phyloP scores from a whole-genome alignment of 2,329 filamentous ascomycete species.

The Pseudocercospora fuligena region DNA sequence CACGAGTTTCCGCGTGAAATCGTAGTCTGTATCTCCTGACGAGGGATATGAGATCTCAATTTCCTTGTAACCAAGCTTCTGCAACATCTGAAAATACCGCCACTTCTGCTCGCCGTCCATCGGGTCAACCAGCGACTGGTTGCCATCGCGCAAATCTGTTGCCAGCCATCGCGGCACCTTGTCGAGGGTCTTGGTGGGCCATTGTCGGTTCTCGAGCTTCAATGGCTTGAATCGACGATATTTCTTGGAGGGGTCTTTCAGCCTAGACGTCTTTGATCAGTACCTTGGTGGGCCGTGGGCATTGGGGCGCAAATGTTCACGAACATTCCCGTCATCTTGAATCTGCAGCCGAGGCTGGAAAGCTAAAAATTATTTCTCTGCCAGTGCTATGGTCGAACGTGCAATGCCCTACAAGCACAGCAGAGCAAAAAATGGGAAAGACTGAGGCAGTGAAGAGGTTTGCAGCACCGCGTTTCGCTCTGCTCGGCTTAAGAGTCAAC shows the following conservation, averaged over 20 bases:
- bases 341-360: not conserved
- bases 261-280: conserved; percentile 46
- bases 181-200: conserved; percentile 80
- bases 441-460: not conserved
- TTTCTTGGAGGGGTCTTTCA: conserved; percentile 68
- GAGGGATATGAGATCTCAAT: conserved; percentile 97
- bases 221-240: conserved; percentile 73
- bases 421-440: not conserved
- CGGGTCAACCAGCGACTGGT: conserved; percentile 89
- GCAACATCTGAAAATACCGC: conserved; percentile 92
- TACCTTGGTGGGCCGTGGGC: conserved; percentile 6
- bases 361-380: not conserved
- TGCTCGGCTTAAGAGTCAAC: not conserved
- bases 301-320: not conserved
- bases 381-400: not conserved
- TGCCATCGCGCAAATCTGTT: conserved; percentile 87
- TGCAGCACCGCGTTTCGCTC: not conserved
- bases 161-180: conserved; percentile 90
- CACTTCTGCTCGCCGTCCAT: conserved; percentile 98
- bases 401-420: not conserved
- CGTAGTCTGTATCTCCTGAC: conserved; percentile 92
- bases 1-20: conserved; percentile 86
- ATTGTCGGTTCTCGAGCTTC: conserved; percentile 73
- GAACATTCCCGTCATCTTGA: conserved; percentile 5
- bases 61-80: conserved; percentile 92